Base-by-base conservation (phyloP, 345 rosid genomes). In the Barbarea vulgaris region DNA sequence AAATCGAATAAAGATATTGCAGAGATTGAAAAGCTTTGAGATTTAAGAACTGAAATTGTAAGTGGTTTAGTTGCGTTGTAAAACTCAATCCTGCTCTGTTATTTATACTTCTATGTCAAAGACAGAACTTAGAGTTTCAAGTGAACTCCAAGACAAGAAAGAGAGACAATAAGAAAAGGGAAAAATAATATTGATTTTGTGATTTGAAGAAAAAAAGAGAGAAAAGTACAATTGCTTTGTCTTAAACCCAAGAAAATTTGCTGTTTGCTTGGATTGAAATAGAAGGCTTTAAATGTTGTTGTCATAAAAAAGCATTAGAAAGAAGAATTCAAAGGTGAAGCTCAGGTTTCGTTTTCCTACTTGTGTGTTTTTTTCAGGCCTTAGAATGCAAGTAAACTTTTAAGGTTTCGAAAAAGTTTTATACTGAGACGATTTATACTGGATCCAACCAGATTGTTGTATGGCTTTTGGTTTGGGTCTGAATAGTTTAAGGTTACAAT, bases 221-320 rank as follows among this genome's bases (percentile, higher is more conserved):
- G 46, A 55, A 27, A 67, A 56, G 37, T 46, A 64, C 62, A 71
- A 12, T 64, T 64, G 80, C 76, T 70, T 77, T 77, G 39, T 28
- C 80, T 70, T 70, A 27, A 77, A 64, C 67, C 76, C 15, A 48
- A 39, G 72, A 70, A 76, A 63, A 76, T 44, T 57, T 54, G 53
- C 14, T 25, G 80, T 47, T 71, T 77, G 69, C 81, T 77, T 77
- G 77, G 17, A 71, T 71, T 77, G 28, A 70, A 77, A 77, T 77
- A 39, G 48, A 77, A 77, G 81, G 56, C 18, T 77, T 66, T 44
- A 53, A 47, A 41, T 41, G 46, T 11, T 56, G 54, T 64, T 70
- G 72, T 70, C 60, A 64, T 48, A 17, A 41, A 57, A 56, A 77
- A 70, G 46, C 42, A 59, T 56, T 47, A 14, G 28, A 30, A 63